Conservation (phyloP, 2,329 filamentous ascomycete species). For the Cordyceps cicadae region DNA sequence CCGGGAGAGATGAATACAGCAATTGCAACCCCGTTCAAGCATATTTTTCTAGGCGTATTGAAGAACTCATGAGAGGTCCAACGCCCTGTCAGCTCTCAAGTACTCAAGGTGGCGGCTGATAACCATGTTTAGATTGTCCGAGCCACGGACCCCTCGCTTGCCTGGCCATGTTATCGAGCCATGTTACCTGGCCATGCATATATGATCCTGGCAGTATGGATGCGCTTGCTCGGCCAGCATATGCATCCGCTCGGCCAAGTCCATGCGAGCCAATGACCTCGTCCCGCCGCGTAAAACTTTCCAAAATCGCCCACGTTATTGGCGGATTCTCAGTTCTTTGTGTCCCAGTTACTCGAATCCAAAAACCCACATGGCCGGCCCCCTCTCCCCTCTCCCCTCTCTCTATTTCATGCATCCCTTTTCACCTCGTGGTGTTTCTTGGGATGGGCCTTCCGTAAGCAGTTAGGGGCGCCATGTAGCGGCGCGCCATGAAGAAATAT, state of each 20-base stretch:
- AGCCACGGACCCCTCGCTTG: neutral
- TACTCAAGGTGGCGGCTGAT: neutral
- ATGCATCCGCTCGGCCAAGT: neutral
- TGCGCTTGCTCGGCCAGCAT: no score
- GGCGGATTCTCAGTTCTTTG: neutral
- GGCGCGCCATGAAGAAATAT: neutral
- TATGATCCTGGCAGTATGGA: no score
- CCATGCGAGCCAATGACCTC: neutral
- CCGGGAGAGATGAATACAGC: neutral
- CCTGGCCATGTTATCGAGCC: no score
- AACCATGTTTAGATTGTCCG: neutral
- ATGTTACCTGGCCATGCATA: no score
- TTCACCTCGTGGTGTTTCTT: neutral
- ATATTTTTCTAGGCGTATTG: neutral
- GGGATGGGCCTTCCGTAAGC: neutral
- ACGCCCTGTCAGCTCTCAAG: neutral
- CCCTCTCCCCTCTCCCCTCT: neutral
- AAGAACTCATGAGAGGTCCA: neutral
- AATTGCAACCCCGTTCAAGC: neutral
- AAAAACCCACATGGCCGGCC: neutral
- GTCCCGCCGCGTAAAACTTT: neutral
- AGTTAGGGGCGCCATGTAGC: neutral
- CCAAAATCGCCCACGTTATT: neutral
- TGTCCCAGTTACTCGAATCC: neutral
- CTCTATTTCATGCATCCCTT: neutral